Percentiles rank a stretch among this genome's conserved stretches.
phyloP scores from a whole-genome alignment of 202 grass and related monocot genomes.

The Brachypodium distachyon region DNA sequence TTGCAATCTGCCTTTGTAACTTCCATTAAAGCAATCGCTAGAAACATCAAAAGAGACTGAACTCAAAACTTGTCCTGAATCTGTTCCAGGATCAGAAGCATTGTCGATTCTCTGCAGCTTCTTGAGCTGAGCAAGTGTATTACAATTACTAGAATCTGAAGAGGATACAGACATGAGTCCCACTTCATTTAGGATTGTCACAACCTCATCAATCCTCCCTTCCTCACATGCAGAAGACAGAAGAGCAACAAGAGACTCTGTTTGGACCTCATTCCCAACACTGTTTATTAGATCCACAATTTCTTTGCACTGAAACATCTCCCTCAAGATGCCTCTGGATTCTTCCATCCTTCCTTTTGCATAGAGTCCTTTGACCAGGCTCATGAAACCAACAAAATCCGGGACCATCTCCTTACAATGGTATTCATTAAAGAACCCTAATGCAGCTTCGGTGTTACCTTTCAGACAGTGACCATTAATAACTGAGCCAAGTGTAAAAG shows the following conservation, averaged over 20 bases:
- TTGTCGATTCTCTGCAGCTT: slow-evolving; percentile 30
- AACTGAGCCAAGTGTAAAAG: slow-evolving; percentile 70
- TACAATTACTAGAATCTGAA: slow-evolving; percentile 19
- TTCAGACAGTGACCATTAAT: slow-evolving; percentile 58
- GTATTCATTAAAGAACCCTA: slow-evolving; percentile 60
- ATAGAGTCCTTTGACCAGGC: slow-evolving; percentile 68
- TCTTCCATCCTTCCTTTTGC: slow-evolving; percentile 94
- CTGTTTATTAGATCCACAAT: slow-evolving; percentile 58
- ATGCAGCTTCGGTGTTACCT: slow-evolving; percentile 69
- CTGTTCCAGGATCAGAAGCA: slow-evolving; percentile 10
- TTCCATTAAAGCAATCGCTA: neutral
- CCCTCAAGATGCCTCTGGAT: slow-evolving; percentile 67
- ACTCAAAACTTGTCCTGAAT: slow-evolving; percentile 14
- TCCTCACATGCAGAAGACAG: slow-evolving; percentile 71
- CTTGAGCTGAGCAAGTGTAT: slow-evolving; percentile 29
- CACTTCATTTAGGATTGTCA: slow-evolving; percentile 72
- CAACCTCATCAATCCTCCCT: slow-evolving; percentile 66
- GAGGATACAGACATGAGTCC: slow-evolving; percentile 43
- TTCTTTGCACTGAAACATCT: slow-evolving; percentile 73
- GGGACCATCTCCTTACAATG: slow-evolving; percentile 40
- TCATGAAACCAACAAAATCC: slow-evolving; percentile 85
- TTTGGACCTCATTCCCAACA: slow-evolving; percentile 50
- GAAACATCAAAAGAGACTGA: slow-evolving; percentile 18
- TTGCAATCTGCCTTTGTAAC: neutral
- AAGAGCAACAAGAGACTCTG: slow-evolving; percentile 57